Percentiles rank a stretch among this genome's conserved stretches.
phyloP scores from a whole-genome alignment of 148 eudicot genomes.

The Heliosperma pusillum region DNA sequence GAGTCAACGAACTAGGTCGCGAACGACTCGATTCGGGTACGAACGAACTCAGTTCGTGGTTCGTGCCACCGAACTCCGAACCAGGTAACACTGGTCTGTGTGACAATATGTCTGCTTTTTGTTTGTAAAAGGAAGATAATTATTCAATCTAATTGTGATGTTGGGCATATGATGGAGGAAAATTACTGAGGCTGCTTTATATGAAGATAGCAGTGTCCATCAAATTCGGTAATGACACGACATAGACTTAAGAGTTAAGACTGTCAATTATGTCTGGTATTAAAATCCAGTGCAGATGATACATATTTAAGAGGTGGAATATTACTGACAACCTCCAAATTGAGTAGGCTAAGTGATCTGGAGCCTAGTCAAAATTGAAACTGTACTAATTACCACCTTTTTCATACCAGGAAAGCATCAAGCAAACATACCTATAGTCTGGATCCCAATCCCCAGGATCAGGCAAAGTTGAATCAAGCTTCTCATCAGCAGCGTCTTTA shows the following conservation, averaged over 20 bases:
- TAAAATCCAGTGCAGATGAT: background rate
- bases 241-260: background rate
- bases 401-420: constrained; percentile 6
- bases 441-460: constrained; percentile 99
- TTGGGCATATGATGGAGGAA: background rate
- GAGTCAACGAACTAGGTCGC: too few relatives aligned
- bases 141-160: background rate
- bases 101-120: background rate
- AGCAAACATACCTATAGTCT: constrained; percentile 70
- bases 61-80: too few relatives aligned
- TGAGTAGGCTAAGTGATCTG: background rate
- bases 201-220: constrained; percentile 1
- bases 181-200: background rate
- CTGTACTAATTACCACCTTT: background rate
- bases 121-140: background rate
- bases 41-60: too few relatives aligned
- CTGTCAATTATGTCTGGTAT: background rate
- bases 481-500: constrained; percentile 40
- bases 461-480: constrained; percentile 54
- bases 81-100: too few relatives aligned
- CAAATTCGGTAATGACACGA: background rate
- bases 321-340: background rate
- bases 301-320: background rate
- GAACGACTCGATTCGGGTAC: too few relatives aligned
- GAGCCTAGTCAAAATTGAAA: background rate